Evolutionary conservation across 192 early-diverging fungal genomes (phyloP), one percentile per base, ranked within the genome.

Genomic region (Dissophora globulifera): DNA sequence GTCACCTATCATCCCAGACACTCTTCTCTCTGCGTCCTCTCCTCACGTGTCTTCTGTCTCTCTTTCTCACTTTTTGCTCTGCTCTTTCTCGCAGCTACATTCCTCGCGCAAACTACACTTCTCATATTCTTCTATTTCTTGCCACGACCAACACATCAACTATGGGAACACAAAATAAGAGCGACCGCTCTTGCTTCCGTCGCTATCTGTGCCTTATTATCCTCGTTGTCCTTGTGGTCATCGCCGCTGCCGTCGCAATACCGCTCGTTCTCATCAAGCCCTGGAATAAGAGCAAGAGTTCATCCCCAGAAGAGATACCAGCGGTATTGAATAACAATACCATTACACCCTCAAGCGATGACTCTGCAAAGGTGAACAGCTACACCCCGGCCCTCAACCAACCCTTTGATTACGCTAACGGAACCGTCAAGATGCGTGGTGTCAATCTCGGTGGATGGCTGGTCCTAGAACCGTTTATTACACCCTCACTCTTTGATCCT

Each of bases 371-470:
- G 19, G 51, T 54, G 10, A 85, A 85, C 47, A 52, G 35, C 1
- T 66, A 75, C 30, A 83, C 81, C 0, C 84, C 81, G 16, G 55
- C 84, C 9, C 59, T 85, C 19, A 66, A 76, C 29, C 56, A 81
- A 26, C 50, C 58, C n/a, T 81, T 85, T 57, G 54, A 62, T 16
- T 85, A 83, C 66, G 68, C 47, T 20, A 70, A 35, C 32, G 78
- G 22, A 40, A 50, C 42, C 31, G 29, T 42, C 47, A 72, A 72
- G 38, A 87, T 91, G 29, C 85, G 89, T 6, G 91, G 91, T 8
- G 90, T 91, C 25, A 92, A 91, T 31, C 64, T 92, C 2, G 89
- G 91, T 40, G 90, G 91, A 9, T 87, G 88, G 64, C 83, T 92
- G 35, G 89, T 92, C 10, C 79, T 90, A 2, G 91, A 92, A 67